These are phyloP conservation scores for Arthrocladium fulminans DNA, from an alignment of 2,329 filamentous ascomycete genomes.

Conservation along the genomic window DNA sequence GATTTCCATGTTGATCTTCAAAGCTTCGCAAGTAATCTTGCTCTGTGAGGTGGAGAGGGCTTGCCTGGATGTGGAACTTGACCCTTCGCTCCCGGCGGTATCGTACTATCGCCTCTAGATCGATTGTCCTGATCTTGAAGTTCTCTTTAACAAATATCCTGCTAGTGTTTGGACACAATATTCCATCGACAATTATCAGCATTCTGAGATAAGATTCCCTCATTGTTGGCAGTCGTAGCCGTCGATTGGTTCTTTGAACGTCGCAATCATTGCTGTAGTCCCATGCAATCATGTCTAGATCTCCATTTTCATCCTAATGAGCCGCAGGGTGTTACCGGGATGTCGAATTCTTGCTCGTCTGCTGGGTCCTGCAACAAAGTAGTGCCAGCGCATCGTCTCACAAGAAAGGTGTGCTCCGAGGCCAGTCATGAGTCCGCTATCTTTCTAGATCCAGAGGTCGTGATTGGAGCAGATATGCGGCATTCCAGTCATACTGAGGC, in stretches of 20 bases:
- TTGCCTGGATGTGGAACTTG: conserved; percentile 2
- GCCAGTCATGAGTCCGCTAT: background rate
- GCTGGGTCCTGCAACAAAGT: background rate
- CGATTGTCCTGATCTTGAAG: background rate
- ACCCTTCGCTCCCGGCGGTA: background rate
- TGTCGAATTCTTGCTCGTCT: background rate
- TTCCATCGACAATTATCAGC: conserved; percentile 4
- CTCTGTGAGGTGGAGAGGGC: background rate
- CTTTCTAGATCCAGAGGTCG: background rate
- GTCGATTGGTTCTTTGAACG: background rate
- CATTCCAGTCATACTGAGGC: background rate
- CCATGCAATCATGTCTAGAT: background rate
- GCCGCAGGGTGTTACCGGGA: background rate
- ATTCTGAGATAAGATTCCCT: background rate
- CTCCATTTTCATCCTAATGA: background rate
- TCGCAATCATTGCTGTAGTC: background rate
- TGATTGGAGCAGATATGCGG: background rate
- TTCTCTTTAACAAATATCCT: background rate
- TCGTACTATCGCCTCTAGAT: background rate
- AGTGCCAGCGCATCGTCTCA: background rate
- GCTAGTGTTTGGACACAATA: background rate
- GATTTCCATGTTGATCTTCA: background rate
- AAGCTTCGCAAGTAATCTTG: no score
- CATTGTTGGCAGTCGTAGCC: background rate
- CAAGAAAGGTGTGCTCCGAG: background rate